Evolutionary conservation across 306 rosid species (phyloP), one percentile per base, ranked within the genome.

Genomic region (Pyrus betulifolia): DNA sequence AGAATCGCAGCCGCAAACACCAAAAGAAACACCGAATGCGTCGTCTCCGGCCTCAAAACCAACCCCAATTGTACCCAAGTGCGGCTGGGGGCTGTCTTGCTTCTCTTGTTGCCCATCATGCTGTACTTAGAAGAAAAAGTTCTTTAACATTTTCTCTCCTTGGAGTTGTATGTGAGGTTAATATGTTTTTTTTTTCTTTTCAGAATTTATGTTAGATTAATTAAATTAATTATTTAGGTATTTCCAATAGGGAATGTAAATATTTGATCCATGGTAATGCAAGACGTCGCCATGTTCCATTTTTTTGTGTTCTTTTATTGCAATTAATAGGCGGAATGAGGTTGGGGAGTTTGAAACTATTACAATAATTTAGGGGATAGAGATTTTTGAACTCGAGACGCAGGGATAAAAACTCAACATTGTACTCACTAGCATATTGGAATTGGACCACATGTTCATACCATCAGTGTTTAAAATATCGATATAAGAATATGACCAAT

Each of bases 61-160:
- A 25, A 49, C 57, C 63, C 65, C 74, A 63, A 8, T 59, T 3
- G 18, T 52, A 19, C 35, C 76, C 31, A 75, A 54, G 22, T 81
- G 31, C 13, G 80, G 17, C 64, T 90, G 87, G 88, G 42, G 69
- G 45, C 13, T 92, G 8, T 15, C 78, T 79, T 92, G 92, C 84
- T 87, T 92, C 73, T 6, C 86, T 51, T 90, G 91, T 59, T 88
- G 93, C 75, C 9, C 74, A 28, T 82, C 42, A 3, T 64, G 69
- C 42, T 72, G 82, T 76, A 14, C 64, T 38, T 83, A 78, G 15
- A 13, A 76, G 15, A 13, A 76, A 23, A 23, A 11, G 23, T 52
- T 12, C 6, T 15, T 15, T 15, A 65, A 72, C 52, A 67, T 9
- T 71, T 76, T 80, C 55, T 27, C 61, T 22, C 15, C 51, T 63